Conservation (phyloP, 1,284 basidiomycete genomes). For the Cryptococcus maquisensis region DNA sequence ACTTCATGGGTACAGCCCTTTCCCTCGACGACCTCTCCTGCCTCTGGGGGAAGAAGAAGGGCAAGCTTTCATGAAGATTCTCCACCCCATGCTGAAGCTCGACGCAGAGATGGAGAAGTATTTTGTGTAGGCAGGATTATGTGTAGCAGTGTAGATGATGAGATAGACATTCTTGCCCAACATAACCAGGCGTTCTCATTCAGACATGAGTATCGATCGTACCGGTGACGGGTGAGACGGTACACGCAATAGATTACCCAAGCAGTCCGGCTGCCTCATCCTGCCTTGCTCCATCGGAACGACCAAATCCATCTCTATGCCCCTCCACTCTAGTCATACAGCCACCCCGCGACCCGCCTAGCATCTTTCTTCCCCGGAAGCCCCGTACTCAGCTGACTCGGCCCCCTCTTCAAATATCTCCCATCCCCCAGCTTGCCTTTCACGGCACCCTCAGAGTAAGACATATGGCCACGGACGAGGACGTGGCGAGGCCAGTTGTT, state of each 20-base stretch:
- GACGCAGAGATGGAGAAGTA: not conserved
- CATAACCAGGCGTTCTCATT: too few relatives aligned
- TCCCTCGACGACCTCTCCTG: not conserved
- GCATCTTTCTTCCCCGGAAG: not conserved
- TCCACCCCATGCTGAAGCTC: not conserved
- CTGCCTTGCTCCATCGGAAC: too few relatives aligned
- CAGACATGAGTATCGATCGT: too few relatives aligned
- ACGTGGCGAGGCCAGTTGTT: conserved; percentile 17
- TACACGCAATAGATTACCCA: too few relatives aligned
- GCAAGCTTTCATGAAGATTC: not conserved
- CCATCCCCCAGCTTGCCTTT: conserved; percentile 4
- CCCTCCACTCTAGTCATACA: not conserved
- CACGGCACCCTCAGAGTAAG: conserved; percentile 9
- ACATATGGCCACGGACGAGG: conserved; percentile 8
- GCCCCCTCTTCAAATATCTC: conserved; percentile 10
- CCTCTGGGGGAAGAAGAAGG: not conserved
- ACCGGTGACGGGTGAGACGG: too few relatives aligned
- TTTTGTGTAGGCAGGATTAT: too few relatives aligned
- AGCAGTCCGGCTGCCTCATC: too few relatives aligned
- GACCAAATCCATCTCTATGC: too few relatives aligned
- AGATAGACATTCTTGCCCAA: too few relatives aligned
- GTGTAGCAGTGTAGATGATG: too few relatives aligned
- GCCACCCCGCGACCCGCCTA: not conserved
- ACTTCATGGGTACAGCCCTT: not conserved
- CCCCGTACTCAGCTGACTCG: not conserved